phyloP scores from a whole-genome alignment of 805 yeast genomes.

The Metschnikowia santaceciliae region DNA sequence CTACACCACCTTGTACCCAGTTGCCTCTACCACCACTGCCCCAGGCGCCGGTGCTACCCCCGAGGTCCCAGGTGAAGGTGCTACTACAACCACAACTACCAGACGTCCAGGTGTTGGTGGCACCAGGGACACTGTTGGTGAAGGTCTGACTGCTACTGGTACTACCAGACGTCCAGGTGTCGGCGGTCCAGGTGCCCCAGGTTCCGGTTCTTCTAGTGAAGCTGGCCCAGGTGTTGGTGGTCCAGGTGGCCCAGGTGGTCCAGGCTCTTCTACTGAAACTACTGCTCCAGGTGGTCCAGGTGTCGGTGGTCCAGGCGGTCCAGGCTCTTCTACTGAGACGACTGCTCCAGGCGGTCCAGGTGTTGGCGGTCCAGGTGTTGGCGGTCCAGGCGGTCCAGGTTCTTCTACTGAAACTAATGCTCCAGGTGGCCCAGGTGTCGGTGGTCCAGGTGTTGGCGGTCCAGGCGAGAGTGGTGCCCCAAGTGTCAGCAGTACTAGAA shows the following conservation, averaged over 20 bases:
- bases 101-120: background rate
- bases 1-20: slow-evolving; percentile 24
- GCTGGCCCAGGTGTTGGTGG: background rate
- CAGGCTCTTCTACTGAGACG: background rate
- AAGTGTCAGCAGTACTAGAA: slow-evolving; percentile 3
- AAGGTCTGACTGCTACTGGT: slow-evolving; percentile 6
- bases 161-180: background rate
- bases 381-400: background rate
- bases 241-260: background rate
- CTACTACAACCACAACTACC: background rate
- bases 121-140: background rate
- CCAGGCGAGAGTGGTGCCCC: background rate
- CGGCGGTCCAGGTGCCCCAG: background rate
- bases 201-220: background rate
- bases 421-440: background rate
- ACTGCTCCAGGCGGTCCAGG: background rate
- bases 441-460: background rate
- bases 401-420: background rate
- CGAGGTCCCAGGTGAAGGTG: background rate
- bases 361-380: background rate
- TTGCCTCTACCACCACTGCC: slow-evolving; percentile 5
- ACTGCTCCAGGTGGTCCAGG: background rate
- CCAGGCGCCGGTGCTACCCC: slow-evolving; percentile 1
- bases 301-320: background rate
- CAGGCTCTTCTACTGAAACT: background rate